A percentile compares a stretch with the other conserved stretches of the same genome.
These are phyloP conservation scores for Eimeria maxima DNA, from an alignment of 169 alveolate species.

Conservation along the genomic window DNA sequence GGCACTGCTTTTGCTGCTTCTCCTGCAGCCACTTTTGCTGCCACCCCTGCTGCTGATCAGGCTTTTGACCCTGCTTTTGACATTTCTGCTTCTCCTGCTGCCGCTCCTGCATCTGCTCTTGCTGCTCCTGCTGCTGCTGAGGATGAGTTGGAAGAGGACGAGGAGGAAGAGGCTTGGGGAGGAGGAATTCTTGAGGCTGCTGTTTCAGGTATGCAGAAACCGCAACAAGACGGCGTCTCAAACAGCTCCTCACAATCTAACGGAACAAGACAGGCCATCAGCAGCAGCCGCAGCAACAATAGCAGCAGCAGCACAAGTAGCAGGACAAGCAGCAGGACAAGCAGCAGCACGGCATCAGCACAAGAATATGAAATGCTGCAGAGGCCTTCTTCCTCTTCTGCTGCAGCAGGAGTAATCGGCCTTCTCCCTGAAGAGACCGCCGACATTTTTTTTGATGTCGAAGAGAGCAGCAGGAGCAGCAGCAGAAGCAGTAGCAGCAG, in stretches of 20 bases:
- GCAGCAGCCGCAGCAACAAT: too few species aligned
- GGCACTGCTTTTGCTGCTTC: not conserved
- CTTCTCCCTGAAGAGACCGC: not conserved
- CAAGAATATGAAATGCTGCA: not conserved
- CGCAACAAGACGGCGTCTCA: too few species aligned
- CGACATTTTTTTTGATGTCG: too few species aligned
- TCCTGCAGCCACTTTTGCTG: not conserved
- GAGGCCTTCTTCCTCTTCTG: not conserved
- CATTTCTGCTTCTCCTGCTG: too few species aligned
- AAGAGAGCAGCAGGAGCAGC: not conserved
- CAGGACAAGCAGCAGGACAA: too few species aligned
- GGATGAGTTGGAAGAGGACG: not conserved
- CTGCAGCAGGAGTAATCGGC: not conserved
- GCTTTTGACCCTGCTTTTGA: not conserved
- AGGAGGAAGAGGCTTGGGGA: not conserved
- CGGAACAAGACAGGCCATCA: too few species aligned
- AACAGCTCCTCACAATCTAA: too few species aligned
- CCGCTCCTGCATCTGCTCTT: too few species aligned
- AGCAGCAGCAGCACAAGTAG: too few species aligned
- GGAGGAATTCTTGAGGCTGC: not conserved
- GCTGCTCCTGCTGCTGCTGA: not conserved
- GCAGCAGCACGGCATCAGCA: not conserved
- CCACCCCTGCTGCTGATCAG: not conserved
- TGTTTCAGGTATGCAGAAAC: too few species aligned
- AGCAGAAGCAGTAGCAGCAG: not conserved